phyloP scores from a whole-genome alignment of 164 flowering plant genomes.

The Aristolochia contorta region DNA sequence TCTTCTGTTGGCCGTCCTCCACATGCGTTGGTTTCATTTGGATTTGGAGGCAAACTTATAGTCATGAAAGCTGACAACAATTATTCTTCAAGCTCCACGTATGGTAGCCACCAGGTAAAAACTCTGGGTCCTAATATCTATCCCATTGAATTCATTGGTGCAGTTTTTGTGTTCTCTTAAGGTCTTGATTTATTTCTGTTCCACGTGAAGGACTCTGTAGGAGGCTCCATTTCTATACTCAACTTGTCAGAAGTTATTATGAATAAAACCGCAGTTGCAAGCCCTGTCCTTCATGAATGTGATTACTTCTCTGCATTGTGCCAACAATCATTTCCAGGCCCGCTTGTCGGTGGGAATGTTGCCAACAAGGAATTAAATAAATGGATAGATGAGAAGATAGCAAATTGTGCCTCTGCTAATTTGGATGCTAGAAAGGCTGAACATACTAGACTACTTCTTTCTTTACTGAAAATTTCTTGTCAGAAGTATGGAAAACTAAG shows the following conservation, averaged over 20 bases:
- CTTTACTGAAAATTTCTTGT: constrained; percentile 77
- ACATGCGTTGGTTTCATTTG: constrained; percentile 90
- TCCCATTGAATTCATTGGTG: background rate
- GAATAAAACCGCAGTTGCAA: constrained; percentile 24
- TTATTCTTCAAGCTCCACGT: constrained; percentile 22
- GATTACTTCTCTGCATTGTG: constrained; percentile 58
- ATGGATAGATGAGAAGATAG: constrained; percentile 93
- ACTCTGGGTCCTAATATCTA: background rate
- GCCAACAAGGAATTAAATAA: constrained; percentile 75
- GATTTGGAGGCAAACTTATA: constrained; percentile 96
- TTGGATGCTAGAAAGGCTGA: constrained; percentile 46
- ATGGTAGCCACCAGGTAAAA: constrained; percentile 56
- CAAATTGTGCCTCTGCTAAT: constrained; percentile 41
- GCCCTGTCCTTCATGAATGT: constrained; percentile 21
- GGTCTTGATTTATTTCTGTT: background rate
- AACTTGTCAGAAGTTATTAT: constrained; percentile 64
- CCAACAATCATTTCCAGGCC: constrained; percentile 86
- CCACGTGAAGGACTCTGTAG: constrained; percentile 46
- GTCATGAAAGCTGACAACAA: constrained; percentile 52
- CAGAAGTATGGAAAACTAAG: constrained; percentile 96
- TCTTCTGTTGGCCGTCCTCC: constrained; percentile 91
- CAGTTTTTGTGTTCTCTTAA: background rate
- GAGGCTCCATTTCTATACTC: constrained; percentile 52
- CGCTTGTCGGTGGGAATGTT: constrained; percentile 81
- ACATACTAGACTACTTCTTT: constrained; percentile 61